A percentile compares a stretch with the other conserved stretches of the same genome.
Conservation (phyloP, 2,329 filamentous ascomycete genomes). For the Lasiodiplodia sp. region DNA sequence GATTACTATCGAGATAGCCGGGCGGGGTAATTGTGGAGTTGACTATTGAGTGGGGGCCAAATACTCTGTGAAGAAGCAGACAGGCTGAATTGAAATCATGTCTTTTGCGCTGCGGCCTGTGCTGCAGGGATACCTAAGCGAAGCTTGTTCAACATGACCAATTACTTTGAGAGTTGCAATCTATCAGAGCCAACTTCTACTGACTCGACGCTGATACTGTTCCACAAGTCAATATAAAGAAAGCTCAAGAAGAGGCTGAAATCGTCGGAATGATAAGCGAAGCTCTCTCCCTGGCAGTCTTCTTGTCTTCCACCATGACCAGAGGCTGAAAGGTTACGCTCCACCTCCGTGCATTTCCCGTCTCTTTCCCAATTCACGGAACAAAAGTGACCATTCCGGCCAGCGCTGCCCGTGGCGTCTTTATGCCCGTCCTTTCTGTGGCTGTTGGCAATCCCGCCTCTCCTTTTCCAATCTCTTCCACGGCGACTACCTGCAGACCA, state of each 20-base stretch:
- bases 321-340: too few species aligned
- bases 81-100: neutral
- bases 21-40: neutral
- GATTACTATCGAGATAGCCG: neutral
- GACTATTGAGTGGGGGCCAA: neutral
- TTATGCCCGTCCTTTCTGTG: too few species aligned
- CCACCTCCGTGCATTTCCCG: neutral
- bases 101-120: neutral
- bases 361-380: neutral
- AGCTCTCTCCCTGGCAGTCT: neutral
- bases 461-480: neutral
- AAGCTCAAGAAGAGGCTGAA: neutral
- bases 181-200: too few species aligned
- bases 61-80: neutral
- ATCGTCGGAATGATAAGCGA: neutral
- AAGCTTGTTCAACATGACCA: neutral
- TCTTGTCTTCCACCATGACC: neutral
- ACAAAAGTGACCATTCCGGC: too few species aligned
- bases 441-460: too few species aligned
- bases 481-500: neutral
- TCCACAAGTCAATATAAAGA: neutral
- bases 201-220: neutral
- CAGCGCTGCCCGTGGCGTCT: neutral
- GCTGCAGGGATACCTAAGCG: neutral
- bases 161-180: neutral